These are phyloP conservation scores for Aspergillus proliferans DNA, from an alignment of 2,329 filamentous ascomycete species.

Conservation along the genomic window DNA sequence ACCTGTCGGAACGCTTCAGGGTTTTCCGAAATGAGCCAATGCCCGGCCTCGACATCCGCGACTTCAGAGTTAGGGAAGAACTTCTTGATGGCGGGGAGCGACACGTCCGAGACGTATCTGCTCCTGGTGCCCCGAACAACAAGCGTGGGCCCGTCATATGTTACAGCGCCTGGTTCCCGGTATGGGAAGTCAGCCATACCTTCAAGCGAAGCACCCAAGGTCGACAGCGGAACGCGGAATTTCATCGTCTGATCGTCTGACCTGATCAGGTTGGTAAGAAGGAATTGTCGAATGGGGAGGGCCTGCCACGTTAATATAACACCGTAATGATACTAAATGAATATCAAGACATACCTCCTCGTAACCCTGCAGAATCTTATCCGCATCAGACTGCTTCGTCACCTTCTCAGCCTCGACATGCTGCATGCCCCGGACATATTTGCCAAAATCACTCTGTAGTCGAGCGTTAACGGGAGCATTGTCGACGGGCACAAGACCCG, in stretches of 20 bases:
- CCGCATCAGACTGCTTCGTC: slow-evolving; percentile 68
- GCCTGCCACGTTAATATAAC: slow-evolving; percentile 38
- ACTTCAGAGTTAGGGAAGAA: slow-evolving; percentile 39
- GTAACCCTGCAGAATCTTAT: slow-evolving; percentile 68
- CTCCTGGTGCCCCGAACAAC: slow-evolving; percentile 55
- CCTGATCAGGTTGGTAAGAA: slow-evolving; percentile 76
- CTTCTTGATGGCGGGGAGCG: slow-evolving; percentile 33
- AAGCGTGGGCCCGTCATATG: slow-evolving; percentile 71
- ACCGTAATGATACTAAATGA: background rate
- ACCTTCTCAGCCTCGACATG: slow-evolving; percentile 65
- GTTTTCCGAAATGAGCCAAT: slow-evolving; percentile 42
- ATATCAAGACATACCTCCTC: slow-evolving; percentile 50
- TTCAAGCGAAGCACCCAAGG: slow-evolving; percentile 61
- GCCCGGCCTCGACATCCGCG: slow-evolving; percentile 36
- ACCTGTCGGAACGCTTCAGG: slow-evolving; percentile 37
- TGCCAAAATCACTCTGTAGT: slow-evolving; percentile 66
- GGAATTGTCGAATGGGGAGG: slow-evolving; percentile 77
- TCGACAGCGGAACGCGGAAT: slow-evolving; percentile 73
- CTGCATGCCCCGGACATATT: slow-evolving; percentile 79
- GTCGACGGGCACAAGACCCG: slow-evolving; percentile 75
- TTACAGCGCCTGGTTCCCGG: slow-evolving; percentile 59
- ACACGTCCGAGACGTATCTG: slow-evolving; percentile 35
- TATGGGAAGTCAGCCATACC: slow-evolving; percentile 87
- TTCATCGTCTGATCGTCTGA: slow-evolving; percentile 51
- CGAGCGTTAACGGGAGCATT: slow-evolving; percentile 82